Evolutionary conservation across 208 protist genomes (phyloP).

Genomic region (Acanthamoeba comandoni): DNA sequence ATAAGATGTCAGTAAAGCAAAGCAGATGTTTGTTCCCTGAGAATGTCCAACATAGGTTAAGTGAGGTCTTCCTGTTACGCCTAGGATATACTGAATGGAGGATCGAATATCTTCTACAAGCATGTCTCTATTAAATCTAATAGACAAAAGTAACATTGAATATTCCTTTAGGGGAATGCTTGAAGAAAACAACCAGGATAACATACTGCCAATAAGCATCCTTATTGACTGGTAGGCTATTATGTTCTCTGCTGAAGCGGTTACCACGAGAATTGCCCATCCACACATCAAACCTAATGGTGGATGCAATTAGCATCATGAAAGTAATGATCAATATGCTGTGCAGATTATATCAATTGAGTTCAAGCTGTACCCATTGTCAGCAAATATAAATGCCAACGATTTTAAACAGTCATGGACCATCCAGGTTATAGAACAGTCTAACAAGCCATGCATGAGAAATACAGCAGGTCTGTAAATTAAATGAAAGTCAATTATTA

Average conservation of each 20-base stretch:
- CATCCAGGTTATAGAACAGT: conserved; percentile 40
- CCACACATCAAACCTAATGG: conserved; percentile 71
- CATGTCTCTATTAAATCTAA: conserved; percentile 34
- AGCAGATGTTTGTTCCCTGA: neutral
- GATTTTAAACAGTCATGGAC: neutral
- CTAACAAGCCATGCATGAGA: conserved; percentile 52
- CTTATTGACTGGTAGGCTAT: neutral
- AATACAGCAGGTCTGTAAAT: conserved; percentile 13
- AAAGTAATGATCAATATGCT: too few species aligned
- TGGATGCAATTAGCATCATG: too few species aligned
- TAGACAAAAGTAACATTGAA: too few species aligned
- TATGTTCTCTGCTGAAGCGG: conserved; percentile 17
- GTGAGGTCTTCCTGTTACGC: neutral
- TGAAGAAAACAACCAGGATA: neutral
- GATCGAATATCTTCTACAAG: conserved; percentile 28
- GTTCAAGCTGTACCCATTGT: neutral
- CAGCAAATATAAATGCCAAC: conserved; percentile 21
- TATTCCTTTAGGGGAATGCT: too few species aligned
- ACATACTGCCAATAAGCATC: conserved; percentile 39
- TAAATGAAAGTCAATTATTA: neutral
- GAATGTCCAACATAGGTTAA: conserved; percentile 21
- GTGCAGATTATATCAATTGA: too few species aligned
- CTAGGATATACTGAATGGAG: conserved; percentile 1
- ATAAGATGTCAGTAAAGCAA: conserved; percentile 12
- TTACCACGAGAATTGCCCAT: conserved; percentile 63